A percentile compares a stretch with the other conserved stretches of the same genome.
Conservation (phyloP, 1,284 basidiomycete genomes). For the Ustilago crameri region DNA sequence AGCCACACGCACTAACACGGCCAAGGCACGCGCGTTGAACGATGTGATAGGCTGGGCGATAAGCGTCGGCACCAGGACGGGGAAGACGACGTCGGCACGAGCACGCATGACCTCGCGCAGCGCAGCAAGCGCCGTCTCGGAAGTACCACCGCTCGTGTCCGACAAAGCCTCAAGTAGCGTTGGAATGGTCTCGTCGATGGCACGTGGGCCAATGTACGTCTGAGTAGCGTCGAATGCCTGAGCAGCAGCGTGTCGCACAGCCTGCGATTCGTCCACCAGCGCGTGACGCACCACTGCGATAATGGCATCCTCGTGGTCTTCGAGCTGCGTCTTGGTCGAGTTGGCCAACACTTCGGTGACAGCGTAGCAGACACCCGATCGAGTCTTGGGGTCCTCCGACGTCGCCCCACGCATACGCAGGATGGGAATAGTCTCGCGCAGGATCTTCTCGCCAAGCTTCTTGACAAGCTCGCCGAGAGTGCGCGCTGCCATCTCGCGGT, state of each 20-base stretch:
- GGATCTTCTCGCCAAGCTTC: slow-evolving; percentile 93
- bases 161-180: slow-evolving; percentile 88
- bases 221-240: slow-evolving; percentile 93
- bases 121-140: slow-evolving; percentile 90
- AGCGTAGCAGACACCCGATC: slow-evolving; percentile 88
- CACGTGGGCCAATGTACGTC: slow-evolving; percentile 86
- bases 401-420: slow-evolving; percentile 75
- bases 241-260: slow-evolving; percentile 91
- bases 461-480: slow-evolving; percentile 80
- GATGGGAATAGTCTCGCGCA: slow-evolving; percentile 84
- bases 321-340: slow-evolving; percentile 83
- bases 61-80: slow-evolving; percentile 93
- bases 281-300: slow-evolving; percentile 80
- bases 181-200: slow-evolving; percentile 96
- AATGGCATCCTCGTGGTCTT: slow-evolving; percentile 89
- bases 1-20: slow-evolving; percentile 90
- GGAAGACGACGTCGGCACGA: slow-evolving; percentile 82
- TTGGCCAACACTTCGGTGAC: slow-evolving; percentile 90
- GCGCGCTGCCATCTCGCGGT: slow-evolving; percentile 80
- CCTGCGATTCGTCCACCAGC: slow-evolving; percentile 86
- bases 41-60: slow-evolving; percentile 89
- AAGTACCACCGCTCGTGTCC: slow-evolving; percentile 73
- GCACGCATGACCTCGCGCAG: slow-evolving; percentile 80
- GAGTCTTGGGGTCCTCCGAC: slow-evolving; percentile 79
- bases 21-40: slow-evolving; percentile 94